Percentiles rank a stretch among this genome's conserved stretches.
phyloP scores from a whole-genome alignment of 805 yeast genomes.

The Candida hispaniensis region DNA sequence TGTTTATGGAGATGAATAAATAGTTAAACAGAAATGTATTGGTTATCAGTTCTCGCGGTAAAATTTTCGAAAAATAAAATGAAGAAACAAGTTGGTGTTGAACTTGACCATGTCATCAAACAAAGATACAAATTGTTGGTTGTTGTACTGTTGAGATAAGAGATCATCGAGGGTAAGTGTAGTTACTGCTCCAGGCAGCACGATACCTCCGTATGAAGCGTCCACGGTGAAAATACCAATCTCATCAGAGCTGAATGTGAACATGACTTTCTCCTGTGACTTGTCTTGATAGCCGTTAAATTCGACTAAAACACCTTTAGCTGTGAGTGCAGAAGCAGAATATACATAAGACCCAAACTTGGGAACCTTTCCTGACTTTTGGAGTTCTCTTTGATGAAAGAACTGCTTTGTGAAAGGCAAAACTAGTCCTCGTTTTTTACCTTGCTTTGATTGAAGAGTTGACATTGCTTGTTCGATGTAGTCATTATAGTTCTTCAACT shows the following conservation, averaged over 20 bases:
- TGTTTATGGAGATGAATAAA: conserved; percentile 44
- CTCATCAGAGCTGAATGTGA: conserved; percentile 65
- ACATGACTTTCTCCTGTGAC: conserved; percentile 54
- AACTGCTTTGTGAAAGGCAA: conserved; percentile 61
- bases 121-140: conserved; percentile 40
- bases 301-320: conserved; percentile 54
- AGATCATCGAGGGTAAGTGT: conserved; percentile 60
- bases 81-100: conserved; percentile 55
- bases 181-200: conserved; percentile 44
- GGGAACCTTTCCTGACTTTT: conserved; percentile 54
- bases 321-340: conserved; percentile 62
- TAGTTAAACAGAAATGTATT: too few relatives aligned
- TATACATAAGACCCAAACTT: conserved; percentile 70
- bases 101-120: conserved; percentile 62
- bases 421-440: conserved; percentile 24
- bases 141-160: conserved; percentile 63
- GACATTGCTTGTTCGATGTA: conserved; percentile 43
- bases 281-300: conserved; percentile 41
- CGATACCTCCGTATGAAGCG: conserved; percentile 51
- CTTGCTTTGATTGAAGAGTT: conserved; percentile 37
- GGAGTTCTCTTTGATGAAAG: conserved; percentile 61
- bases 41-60: conserved; percentile 45
- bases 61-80: conserved; percentile 64
- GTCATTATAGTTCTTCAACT: conserved; percentile 35
- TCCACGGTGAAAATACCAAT: conserved; percentile 67